These are phyloP conservation scores for Lactarius tabidus DNA, from an alignment of 768 basidiomycete genomes.

Conservation along the genomic window DNA sequence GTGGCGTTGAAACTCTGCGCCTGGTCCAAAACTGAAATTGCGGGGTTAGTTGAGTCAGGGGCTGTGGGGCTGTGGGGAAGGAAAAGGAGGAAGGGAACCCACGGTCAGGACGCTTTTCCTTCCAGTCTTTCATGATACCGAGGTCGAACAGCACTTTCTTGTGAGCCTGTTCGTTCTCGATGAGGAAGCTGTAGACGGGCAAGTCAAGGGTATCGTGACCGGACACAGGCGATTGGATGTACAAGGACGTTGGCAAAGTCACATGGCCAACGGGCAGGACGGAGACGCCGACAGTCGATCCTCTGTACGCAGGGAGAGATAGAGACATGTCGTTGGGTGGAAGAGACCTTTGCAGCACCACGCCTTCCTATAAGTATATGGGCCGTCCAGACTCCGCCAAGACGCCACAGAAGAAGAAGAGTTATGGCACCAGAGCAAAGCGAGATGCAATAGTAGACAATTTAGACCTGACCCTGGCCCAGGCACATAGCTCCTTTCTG, in stretches of 20 bases:
- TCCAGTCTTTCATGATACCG: not conserved
- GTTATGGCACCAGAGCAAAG: not conserved
- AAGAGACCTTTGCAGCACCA: not conserved
- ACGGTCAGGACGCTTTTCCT: not conserved
- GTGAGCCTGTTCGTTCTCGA: not conserved
- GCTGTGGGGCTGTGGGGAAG: no score
- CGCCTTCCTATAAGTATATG: not conserved
- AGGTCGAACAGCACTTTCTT: slow-evolving; percentile 1
- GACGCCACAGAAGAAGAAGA: not conserved
- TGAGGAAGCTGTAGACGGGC: not conserved
- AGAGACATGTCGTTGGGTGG: not conserved
- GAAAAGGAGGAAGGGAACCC: not conserved
- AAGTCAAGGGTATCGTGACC: not conserved
- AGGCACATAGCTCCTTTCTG: no score
- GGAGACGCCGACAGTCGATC: not conserved
- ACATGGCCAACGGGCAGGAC: not conserved
- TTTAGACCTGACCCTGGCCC: no score
- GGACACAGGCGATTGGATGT: not conserved
- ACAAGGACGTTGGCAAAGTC: not conserved
- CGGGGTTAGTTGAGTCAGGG: no score
- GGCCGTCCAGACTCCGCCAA: not conserved
- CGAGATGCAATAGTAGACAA: no score
- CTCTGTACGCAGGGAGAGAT: not conserved
- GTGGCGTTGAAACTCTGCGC: not conserved
- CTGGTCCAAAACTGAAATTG: not conserved